Conservation (phyloP, 75 land plant species). For the Pinus tabuliformis region DNA sequence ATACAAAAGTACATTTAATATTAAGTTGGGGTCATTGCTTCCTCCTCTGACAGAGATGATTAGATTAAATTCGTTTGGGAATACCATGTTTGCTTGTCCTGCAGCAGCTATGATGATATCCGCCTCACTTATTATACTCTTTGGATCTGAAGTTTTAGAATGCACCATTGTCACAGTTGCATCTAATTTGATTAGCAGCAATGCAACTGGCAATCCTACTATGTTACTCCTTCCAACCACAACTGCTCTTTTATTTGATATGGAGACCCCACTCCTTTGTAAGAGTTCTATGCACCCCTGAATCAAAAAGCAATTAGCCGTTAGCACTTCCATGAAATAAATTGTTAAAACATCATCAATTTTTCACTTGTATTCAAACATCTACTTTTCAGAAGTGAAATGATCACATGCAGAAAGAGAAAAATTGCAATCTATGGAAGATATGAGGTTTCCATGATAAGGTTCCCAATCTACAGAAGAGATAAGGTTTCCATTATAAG, state of each 20-base stretch:
- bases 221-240: conserved; percentile 93
- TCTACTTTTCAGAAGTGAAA: not conserved
- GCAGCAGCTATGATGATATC: conserved; percentile 91
- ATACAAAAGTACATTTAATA: too few species aligned
- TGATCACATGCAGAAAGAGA: not conserved
- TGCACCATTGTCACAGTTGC: conserved; percentile 87
- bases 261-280: conserved; percentile 48
- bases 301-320: not conserved
- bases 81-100: conserved; percentile 85
- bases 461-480: not conserved
- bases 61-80: too few species aligned
- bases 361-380: not conserved
- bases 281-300: conserved; percentile 92
- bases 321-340: not conserved
- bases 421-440: not conserved
- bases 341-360: not conserved
- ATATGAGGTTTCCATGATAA: not conserved
- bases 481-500: not conserved
- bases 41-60: too few species aligned
- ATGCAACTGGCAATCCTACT: conserved; percentile 79
- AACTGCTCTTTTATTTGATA: conserved; percentile 72
- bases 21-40: too few species aligned
- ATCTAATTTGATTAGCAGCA: conserved; percentile 78
- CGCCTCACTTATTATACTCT: conserved; percentile 66
- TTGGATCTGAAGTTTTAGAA: conserved; percentile 64